Evolutionary conservation across 2,329 filamentous ascomycete species (phyloP).

Genomic region (Claviceps quebecensis): DNA sequence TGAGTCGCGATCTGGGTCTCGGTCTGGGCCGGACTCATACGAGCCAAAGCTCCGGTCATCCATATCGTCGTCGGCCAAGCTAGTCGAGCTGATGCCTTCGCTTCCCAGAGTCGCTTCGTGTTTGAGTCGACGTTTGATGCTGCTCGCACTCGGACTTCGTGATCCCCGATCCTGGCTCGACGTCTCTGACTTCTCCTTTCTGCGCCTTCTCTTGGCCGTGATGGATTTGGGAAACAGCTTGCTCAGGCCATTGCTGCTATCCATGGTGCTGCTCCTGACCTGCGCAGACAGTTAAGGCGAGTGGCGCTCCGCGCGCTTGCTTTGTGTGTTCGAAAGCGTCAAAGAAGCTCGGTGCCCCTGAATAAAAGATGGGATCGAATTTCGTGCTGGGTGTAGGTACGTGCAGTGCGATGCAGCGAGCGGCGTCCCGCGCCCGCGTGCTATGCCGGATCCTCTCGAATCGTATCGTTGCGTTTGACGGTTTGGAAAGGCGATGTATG

Average conservation of each 20-base stretch:
- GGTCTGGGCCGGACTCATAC: constrained; percentile 19
- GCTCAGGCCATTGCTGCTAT: constrained; percentile 23
- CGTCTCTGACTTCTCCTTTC: constrained; percentile 26
- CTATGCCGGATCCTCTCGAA: too few species aligned
- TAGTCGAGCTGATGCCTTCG: constrained; percentile 17
- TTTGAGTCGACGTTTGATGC: constrained; percentile 6
- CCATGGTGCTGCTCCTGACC: constrained; percentile 7
- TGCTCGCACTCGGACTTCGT: constrained; percentile 20
- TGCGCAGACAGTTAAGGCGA: background rate
- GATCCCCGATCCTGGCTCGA: constrained; percentile 16
- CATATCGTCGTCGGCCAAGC: constrained; percentile 18
- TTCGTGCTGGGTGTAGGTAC: too few species aligned
- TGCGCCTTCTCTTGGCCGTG: constrained; percentile 32
- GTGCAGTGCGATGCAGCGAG: too few species aligned
- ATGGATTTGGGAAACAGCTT: constrained; percentile 42
- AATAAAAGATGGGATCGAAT: too few species aligned
- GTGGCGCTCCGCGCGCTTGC: background rate
- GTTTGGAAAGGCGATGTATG: too few species aligned
- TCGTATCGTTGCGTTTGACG: too few species aligned
- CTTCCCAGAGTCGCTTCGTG: constrained; percentile 23
- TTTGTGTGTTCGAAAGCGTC: background rate
- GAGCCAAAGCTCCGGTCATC: constrained; percentile 20
- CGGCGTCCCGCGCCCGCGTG: too few species aligned
- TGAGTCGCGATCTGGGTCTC: constrained; percentile 20
- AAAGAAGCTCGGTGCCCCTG: background rate